Base-by-base conservation (phyloP, 2,329 filamentous ascomycete species). In the Fusarium hainanense region DNA sequence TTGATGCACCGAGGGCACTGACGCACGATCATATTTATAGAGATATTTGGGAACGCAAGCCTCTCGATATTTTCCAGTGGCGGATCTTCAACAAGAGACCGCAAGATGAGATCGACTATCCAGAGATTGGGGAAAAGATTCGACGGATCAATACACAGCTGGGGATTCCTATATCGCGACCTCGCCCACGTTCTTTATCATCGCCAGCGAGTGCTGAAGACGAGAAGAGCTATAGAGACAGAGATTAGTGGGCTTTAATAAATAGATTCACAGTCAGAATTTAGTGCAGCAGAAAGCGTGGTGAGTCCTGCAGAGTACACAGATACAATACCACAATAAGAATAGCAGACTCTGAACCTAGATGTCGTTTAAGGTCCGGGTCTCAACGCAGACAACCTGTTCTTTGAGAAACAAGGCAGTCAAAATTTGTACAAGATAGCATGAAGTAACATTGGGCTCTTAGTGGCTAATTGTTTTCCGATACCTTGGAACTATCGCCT, bases 41-140 rank as follows among this genome's bases (percentile, higher is more conserved):
- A 43, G 64, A 68, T 0, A 66, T 68, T 7, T 70, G 68, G 68
- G 68, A 71, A 44, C 51, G 57, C 3, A 60, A 65, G 3, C 54
- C 63, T 14, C 28, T 59, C 1, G 47, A 44, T 5, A 51, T 52
- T 0, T 40, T 54, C 4, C 66, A 70, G 0, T 25, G 58, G 40
- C 43, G 58, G 0, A 46, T 57, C 8, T 40, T 59, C 14, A 44
- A 61, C n/a, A 70, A 20, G 14, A 48, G 55, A n/a, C 68, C 67
- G 2, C 21, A 65, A 37, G 49, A 63, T 14, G 68, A 54, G 11
- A 25, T 67, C 7, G 67, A 70, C 9, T 70, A 70, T 23, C 63
- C 63, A 0, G 55, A 68, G 21, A 50, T 64, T 34, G 54, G 43
- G 10, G 58, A 54, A 1, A 55, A 58, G 34, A 23, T 69, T 16